Evolutionary conservation across 2,329 filamentous ascomycete species (phyloP).

Genomic region (Penicillium sp.): DNA sequence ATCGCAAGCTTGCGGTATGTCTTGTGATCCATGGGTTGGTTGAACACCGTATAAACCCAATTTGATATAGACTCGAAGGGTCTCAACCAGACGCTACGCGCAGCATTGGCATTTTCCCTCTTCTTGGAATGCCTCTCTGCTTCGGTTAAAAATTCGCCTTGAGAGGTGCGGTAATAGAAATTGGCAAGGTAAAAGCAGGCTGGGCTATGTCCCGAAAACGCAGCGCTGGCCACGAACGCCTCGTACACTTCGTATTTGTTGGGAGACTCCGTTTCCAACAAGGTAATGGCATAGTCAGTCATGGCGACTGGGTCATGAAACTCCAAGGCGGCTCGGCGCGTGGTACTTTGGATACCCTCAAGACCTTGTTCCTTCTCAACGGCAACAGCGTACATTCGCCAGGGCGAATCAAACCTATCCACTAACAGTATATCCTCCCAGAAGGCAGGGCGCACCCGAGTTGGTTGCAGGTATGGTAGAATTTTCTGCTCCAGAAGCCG

Average conservation of each 20-base stretch:
- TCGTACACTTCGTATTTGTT: slow-evolving; percentile 32
- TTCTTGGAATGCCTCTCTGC: slow-evolving; percentile 13
- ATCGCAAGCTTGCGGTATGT: slow-evolving; percentile 30
- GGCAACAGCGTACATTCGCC: slow-evolving; percentile 26
- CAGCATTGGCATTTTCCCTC: background rate
- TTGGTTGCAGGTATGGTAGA: slow-evolving; percentile 22
- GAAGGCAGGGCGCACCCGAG: background rate
- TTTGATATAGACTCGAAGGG: background rate
- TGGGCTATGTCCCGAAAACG: slow-evolving; percentile 25
- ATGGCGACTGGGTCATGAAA: slow-evolving; percentile 34
- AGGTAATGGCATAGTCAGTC: slow-evolving; percentile 24
- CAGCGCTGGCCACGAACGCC: slow-evolving; percentile 35
- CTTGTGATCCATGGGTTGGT: slow-evolving; percentile 15
- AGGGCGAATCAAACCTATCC: slow-evolving; percentile 24
- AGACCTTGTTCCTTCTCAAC: slow-evolving; percentile 6
- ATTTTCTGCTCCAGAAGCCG: slow-evolving; percentile 27
- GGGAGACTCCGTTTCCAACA: slow-evolving; percentile 18
- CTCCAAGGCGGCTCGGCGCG: slow-evolving; percentile 27
- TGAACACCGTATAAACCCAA: slow-evolving; percentile 8
- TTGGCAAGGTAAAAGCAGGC: slow-evolving; percentile 37
- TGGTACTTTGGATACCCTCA: slow-evolving; percentile 19
- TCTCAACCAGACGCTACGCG: background rate
- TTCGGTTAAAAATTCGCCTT: slow-evolving; percentile 23
- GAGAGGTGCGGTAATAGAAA: slow-evolving; percentile 37
- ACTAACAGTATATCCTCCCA: slow-evolving; percentile 13